Evolutionary conservation across 2,329 filamentous ascomycete species (phyloP).

Genomic region (Phyllosticta capitalensis): DNA sequence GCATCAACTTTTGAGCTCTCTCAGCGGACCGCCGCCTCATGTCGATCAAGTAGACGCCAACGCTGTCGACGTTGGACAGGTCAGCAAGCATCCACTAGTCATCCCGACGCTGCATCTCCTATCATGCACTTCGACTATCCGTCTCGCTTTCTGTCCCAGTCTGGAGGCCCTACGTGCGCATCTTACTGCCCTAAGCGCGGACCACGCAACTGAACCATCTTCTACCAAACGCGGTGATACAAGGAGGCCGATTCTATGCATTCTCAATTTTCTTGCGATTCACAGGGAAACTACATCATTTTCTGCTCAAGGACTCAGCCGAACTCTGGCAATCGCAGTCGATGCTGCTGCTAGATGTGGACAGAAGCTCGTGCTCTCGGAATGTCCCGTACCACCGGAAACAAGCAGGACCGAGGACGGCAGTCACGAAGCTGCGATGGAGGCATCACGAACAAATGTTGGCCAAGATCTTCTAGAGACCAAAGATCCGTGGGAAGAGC

Average conservation of each 20-base stretch:
- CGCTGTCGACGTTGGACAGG: neutral
- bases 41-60: slow-evolving; percentile 1
- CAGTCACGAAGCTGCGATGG: slow-evolving; percentile 35
- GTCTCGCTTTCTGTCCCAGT: slow-evolving; percentile 63
- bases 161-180: slow-evolving; percentile 70
- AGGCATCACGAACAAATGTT: slow-evolving; percentile 34
- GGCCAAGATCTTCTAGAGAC: slow-evolving; percentile 15
- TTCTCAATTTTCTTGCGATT: slow-evolving; percentile 56
- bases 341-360: slow-evolving; percentile 43
- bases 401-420: slow-evolving; percentile 47
- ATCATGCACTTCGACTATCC: slow-evolving; percentile 58
- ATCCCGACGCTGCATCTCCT: slow-evolving; percentile 59
- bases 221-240: neutral
- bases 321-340: slow-evolving; percentile 52
- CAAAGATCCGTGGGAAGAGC: slow-evolving; percentile 35
- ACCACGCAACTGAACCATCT: slow-evolving; percentile 16
- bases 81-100: slow-evolving; percentile 34
- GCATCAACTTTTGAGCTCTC: slow-evolving; percentile 35
- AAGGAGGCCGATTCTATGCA: slow-evolving; percentile 33
- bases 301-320: slow-evolving; percentile 62
- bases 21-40: neutral
- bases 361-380: slow-evolving; percentile 33
- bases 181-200: slow-evolving; percentile 31
- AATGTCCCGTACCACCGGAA: slow-evolving; percentile 21
- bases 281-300: slow-evolving; percentile 63